These are phyloP conservation scores for Austroboletus sp. DNA, from an alignment of 1,284 basidiomycete species.

Conservation along the genomic window DNA sequence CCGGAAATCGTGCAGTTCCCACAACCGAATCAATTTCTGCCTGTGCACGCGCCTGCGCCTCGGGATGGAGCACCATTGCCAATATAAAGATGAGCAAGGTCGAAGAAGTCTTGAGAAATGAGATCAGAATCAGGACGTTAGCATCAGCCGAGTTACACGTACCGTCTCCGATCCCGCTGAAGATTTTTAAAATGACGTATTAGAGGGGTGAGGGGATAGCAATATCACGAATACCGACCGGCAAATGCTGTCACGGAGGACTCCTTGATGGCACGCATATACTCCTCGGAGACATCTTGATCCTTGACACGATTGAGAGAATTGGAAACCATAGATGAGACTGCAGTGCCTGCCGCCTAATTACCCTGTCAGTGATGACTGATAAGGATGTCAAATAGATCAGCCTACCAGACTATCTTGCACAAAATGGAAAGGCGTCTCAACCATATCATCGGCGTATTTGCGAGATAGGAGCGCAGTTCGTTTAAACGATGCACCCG, in stretches of 20 bases:
- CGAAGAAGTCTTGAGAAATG: conserved; percentile 22
- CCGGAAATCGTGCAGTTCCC: conserved; percentile 22
- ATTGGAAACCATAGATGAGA: conserved; percentile 27
- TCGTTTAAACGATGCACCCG: conserved; percentile 27
- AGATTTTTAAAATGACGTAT: not conserved
- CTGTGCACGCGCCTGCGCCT: conserved; percentile 25
- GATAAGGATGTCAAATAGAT: not conserved
- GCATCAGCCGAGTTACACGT: not conserved
- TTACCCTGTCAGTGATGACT: not conserved
- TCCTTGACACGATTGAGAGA: conserved; percentile 15
- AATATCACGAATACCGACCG: conserved; percentile 14
- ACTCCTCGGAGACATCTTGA: conserved; percentile 2
- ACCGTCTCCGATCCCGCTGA: conserved; percentile 31
- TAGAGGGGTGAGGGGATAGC: not conserved
- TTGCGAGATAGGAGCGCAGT: conserved; percentile 20
- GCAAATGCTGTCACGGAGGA: conserved; percentile 30
- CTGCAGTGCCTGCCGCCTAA: conserved; percentile 26
- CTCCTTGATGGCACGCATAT: conserved; percentile 25
- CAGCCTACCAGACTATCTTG: conserved; percentile 19
- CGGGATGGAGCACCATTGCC: conserved; percentile 29
- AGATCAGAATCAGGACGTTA: not conserved
- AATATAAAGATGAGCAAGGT: conserved; percentile 24
- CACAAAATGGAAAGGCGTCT: conserved; percentile 26
- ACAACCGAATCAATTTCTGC: conserved; percentile 26
- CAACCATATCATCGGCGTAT: conserved; percentile 25